Base-by-base conservation (phyloP, 805 yeast genomes). In the Ogataea sp. region DNA sequence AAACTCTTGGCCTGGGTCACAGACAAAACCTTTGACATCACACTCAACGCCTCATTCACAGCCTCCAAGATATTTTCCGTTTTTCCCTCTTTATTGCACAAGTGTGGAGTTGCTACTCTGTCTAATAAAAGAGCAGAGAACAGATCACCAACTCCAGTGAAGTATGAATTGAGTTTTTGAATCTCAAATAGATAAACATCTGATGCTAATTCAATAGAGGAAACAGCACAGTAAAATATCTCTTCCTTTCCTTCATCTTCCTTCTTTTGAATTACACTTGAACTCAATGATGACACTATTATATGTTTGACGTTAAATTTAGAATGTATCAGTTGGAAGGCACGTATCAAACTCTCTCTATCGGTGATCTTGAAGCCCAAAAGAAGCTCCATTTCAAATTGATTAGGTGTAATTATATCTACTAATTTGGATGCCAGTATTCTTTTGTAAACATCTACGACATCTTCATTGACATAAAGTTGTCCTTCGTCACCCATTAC, bases 91-190 rank as follows among this genome's bases (percentile, higher is more conserved):
- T 11, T 11, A 23, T 8, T 7, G 11, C 7, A 23, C 26, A 23
- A 23, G 11, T 23, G n/a, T 23, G 26, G 26, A 23, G 26, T 23
- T 23, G 26, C 26, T 23, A 80, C 62, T 47, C 84, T 71, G 56
- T 83, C 94, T 6, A 85, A 49, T 25, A 88, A 57, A 30, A 89
- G 58, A 0, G 95, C 90, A 0, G 95, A 80, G 50, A 90, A 89
- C 32, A 89, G 60, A 52, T 89, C 97, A 6, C 97, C 97, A 0
- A 93, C 95, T 2, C 97, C 97, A 0, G 96, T 86, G 61, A 89
- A 90, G 56, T 90, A 87, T 5, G 90, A 80, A 39, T 80, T 76
- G 32, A 86, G 73, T 27, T 69, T 65, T 2, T 84, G 82, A 13
- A 83, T 69, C 7, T 24, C 18, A 15, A 37, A 37, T 14, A 30